Percentiles rank a stretch among this genome's conserved stretches.
These are phyloP conservation scores for Auricularia auricula-judae DNA, from an alignment of 768 basidiomycete species.

Conservation along the genomic window DNA sequence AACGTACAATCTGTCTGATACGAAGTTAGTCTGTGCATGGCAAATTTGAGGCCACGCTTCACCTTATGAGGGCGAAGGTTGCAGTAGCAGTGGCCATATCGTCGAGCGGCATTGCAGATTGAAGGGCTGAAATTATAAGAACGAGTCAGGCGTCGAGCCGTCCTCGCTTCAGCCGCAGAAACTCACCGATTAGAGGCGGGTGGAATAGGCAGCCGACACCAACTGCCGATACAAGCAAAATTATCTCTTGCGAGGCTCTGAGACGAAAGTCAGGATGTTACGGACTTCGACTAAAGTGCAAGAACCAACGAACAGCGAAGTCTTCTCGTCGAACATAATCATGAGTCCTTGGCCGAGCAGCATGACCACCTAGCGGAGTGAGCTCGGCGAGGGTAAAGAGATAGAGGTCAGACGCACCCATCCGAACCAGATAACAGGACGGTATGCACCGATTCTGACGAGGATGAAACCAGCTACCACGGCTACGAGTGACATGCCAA, in stretches of 20 bases:
- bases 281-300: neutral
- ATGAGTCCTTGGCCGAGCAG: constrained; percentile 17
- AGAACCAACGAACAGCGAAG: constrained; percentile 15
- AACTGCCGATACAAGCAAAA: constrained; percentile 21
- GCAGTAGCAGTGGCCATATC: too few relatives aligned
- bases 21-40: too few relatives aligned
- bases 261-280: neutral
- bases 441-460: constrained; percentile 17
- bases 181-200: neutral
- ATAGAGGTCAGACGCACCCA: constrained; percentile 13
- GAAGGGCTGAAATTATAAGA: too few relatives aligned
- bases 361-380: neutral
- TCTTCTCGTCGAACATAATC: constrained; percentile 24
- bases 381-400: neutral
- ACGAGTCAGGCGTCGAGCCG: too few relatives aligned
- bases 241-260: constrained; percentile 23
- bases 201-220: constrained; percentile 25
- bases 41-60: too few relatives aligned
- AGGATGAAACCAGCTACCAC: constrained; percentile 17
- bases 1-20: too few relatives aligned
- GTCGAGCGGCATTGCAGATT: too few relatives aligned
- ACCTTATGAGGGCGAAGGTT: too few relatives aligned
- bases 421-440: constrained; percentile 21
- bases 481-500: constrained; percentile 14
- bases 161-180: too few relatives aligned